Evolutionary conservation across 75 land plant species (phyloP), one percentile per base, ranked within the genome.

Genomic region (Chamaecyparis obtusa): DNA sequence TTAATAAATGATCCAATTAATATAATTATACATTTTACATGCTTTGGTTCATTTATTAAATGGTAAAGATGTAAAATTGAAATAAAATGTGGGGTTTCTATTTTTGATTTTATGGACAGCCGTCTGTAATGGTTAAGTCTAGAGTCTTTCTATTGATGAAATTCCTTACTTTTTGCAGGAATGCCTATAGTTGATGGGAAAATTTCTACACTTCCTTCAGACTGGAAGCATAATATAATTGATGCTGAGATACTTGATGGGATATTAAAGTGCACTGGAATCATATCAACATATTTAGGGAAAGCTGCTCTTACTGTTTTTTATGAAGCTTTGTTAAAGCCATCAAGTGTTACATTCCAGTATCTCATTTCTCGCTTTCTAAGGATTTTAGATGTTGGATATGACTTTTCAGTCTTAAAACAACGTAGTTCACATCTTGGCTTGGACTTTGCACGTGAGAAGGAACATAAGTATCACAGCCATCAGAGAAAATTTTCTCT

Each of bases 301-400:
- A 89, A 89, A 84, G 87, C 94, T 74, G 91, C 96, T 69, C 83
- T 92, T 60, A 90, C 91, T 79, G 83, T 94, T 60, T 94, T 93
- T 84, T 90, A 95, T 83, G 96, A 98, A 87, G 86, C 93, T 78
- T 91, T 95, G 51, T 78, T 93, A 33, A 86, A 85, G 87, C 90
- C 87, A 32, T 84, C 83, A n/a, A 85, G 57, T 39, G 77, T 89
- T 51, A 84, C 94, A 75, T 88, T 93, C 83, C 95, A 93, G 71
- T 93, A 95, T 64, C 78, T 95, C 39, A 32, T 91, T 9, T 86
- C 89, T 86, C 56, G 85, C 84, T 88, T 95, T 48, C 82, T 94
- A 74, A 95, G 93, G 88, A 87, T 92, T 54, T 83, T 98, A 71
- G 95, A 94, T 90, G 87, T 89, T 57, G 99, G 99, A 78, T 94